Base-by-base conservation (phyloP, 2,329 filamentous ascomycete species). In the Scleromitrula shiraiana region DNA sequence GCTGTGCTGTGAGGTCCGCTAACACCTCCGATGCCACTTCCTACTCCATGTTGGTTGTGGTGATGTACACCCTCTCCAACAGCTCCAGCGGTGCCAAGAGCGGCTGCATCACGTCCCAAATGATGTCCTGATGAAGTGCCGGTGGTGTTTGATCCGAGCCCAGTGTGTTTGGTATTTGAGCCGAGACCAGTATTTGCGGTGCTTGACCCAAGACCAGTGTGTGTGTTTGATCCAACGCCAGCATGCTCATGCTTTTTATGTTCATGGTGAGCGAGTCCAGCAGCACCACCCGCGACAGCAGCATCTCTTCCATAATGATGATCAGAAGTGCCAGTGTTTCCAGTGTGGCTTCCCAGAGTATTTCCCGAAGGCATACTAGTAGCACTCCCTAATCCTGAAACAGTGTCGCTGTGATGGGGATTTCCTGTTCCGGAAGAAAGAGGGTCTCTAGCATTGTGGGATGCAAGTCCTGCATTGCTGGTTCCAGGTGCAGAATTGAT, bases 1-100 rank as follows among this genome's bases (percentile, higher is more conserved):
- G 42, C 33, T 1, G 57, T 61, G 14, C 19, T 36, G 32, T 63
- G 60, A 33, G 59, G 60, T 45, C 53, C 39, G 35, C 37, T 23
- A 49, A 9, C 38, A 29, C 39, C 12, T 23, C 14, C 26, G 22
- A 46, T 7, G 10, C 26, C 19, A 30, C 26, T 12, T 19, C 38
- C 33, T 9, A 17, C 30, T 14, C 44, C 33, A 24, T 54, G 48
- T 14, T 50, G 49, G 14, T 57, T 41, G 14, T 56, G 51, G 24
- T 53, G 51, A 29, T 52, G 50, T 41, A 50, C 24, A 12, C 50
- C 52, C 32, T 49, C 44, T 8, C 46, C 53, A 23, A 49, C 47
- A 10, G 50, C 44, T 33, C 46, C 53, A 24, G 50, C 41, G 9
- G 49, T 33, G 1, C 49, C 51, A 23, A 53, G 9, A 22, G 41